Conservation (phyloP, 495 filamentous ascomycete species). For the Hyaloscypha finlandica region DNA sequence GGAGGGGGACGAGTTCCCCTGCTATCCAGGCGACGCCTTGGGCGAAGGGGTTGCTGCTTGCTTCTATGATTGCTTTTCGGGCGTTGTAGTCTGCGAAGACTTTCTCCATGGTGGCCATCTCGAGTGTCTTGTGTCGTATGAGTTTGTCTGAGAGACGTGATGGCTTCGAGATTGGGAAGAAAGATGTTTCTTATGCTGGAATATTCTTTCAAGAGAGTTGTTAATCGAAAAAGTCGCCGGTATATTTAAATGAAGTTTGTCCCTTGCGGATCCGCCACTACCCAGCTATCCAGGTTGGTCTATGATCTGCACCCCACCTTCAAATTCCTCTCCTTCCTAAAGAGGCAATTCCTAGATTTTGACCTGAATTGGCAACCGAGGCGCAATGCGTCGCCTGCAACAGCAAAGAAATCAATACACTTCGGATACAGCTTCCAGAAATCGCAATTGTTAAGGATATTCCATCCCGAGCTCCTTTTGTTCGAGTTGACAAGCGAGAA, state of each 20-base stretch:
- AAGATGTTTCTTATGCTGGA: neutral
- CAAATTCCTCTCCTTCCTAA: neutral
- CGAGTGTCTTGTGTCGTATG: neutral
- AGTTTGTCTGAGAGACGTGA: neutral
- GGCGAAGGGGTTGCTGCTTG: neutral
- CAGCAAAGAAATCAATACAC: no score
- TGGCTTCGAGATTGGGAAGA: neutral
- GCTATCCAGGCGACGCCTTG: constrained; percentile 1
- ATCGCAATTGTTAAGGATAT: no score
- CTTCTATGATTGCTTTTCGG: neutral
- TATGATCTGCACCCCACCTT: neutral
- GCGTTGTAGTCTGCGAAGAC: neutral
- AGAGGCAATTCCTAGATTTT: neutral
- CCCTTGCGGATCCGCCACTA: neutral
- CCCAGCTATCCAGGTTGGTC: neutral
- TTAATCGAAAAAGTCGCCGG: neutral
- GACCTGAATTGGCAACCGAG: neutral
- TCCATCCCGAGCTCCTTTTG: no score
- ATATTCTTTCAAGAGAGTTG: neutral
- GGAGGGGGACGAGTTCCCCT: neutral
- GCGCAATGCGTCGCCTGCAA: no score
- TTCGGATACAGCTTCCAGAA: no score
- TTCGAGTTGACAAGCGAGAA: no score
- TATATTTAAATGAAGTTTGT: neutral
- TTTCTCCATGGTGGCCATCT: neutral